Base-by-base conservation (phyloP, 208 protist genomes). In the Trypanosoma melophagium region DNA sequence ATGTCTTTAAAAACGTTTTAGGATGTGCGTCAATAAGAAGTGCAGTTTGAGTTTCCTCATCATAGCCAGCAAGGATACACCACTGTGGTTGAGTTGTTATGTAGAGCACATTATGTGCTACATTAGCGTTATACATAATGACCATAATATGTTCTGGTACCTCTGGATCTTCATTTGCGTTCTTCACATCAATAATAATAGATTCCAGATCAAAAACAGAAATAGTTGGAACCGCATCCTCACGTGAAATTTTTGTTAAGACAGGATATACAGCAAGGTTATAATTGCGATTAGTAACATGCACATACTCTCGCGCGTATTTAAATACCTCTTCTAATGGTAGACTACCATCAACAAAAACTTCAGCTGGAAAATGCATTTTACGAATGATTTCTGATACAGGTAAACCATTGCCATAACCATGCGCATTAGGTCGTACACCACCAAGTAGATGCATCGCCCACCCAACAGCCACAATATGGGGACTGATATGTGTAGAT, bases 111-210 rank as follows among this genome's bases (percentile, higher is more conserved):
- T 92, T 94, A 77, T 96, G 90, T 44, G 90, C 90, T 22, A 93
- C 88, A 57, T 80, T 80, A 19, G 88, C 86, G 74, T 96, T 92
- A 80, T 94, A 96, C 86, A 92, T 91, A 66, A 94, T 88, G 52
- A 93, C 63, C 88, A 94, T 94, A 44, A 96, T 77, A 66, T 93
- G 80, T 60, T 77, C 66, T 21, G 89, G 89, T 8, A 47, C 61
- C 64, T 95, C 86, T 14, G 78, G 69, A 69, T 93, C 86, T 35
- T 83, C 68, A 71, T 95, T 95, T 41, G 82, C 81, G 49, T 80
- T 73, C 64, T 81, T 83, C 42, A 93, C 88, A 49, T 86, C 80
- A 51, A 90, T 76, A 51, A 96, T 69, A 63, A 96, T 89, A 28
- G 86, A 85, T 68, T 94, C 83, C 19, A 96, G 69, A 49, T 94